Base-by-base conservation (phyloP, 2,329 filamentous ascomycete genomes). In the Aspergillus versicolor region DNA sequence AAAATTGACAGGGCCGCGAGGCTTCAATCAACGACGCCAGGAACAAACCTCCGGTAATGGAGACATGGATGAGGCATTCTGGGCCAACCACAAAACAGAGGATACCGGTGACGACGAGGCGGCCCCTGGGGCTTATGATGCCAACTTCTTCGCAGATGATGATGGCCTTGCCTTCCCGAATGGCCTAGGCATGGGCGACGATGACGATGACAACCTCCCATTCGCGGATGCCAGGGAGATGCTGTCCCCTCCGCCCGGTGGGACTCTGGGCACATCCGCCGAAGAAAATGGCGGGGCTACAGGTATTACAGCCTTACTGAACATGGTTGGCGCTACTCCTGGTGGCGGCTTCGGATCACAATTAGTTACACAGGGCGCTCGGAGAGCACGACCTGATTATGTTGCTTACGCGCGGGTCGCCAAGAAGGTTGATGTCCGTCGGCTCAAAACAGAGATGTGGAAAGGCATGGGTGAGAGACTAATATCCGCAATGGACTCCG, bases 21-120 rank as follows among this genome's bases (percentile, higher is more conserved):
- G 64, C 51, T 69, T 63, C 50, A 65, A 61, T 49, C 64, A 58
- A 53, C 73, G 65, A 52, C 77, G 70, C 38, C 75, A 79, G 27
- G 77, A 81, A 21, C 79, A 83, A 53, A 82, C 84, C 37, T 77
- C 85, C 8, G 84, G 83, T 1, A 84, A 88, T 59, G 89, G 87
- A 41, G 90, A 96, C 58, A 90, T 97, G 80, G 91, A 97, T 69
- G 93, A 97, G 75, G 92, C 90, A 19, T 97, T 96, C 77, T 99
- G 94, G 92, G 94, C 94, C 5, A 83, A 84, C 42, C 75, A 75
- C 57, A 76, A 69, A 67, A 72, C 63, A 41, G 86, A 82, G 76
- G 89, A 84, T 61, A 58, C 66, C 21, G 64, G 71, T 49, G 75
- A 79, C 50, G 87, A 88, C 22, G 85, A 86, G 44, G 83, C 79